These are phyloP conservation scores for Psilocybe azurescens DNA, from an alignment of 768 basidiomycete species.

Conservation along the genomic window DNA sequence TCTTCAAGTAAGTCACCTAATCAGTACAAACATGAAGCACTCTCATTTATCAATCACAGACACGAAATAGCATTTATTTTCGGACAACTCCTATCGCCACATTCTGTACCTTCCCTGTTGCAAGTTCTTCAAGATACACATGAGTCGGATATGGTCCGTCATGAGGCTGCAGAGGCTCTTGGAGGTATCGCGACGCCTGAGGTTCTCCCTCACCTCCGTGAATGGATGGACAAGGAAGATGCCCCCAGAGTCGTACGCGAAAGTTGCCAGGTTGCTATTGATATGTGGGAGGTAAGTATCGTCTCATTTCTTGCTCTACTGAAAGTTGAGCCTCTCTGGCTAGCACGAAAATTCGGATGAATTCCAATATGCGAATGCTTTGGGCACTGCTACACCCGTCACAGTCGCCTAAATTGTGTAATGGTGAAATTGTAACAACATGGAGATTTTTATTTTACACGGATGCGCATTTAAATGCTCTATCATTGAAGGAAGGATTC, in stretches of 20 bases:
- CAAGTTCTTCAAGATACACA: constrained; percentile 69
- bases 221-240: constrained; percentile 81
- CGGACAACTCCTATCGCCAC: constrained; percentile 89
- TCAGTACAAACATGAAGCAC: not conserved
- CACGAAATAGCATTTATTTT: constrained; percentile 99
- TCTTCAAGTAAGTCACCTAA: constrained; percentile 80
- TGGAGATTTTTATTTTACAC: not conserved
- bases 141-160: constrained; percentile 97
- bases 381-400: constrained; percentile 25
- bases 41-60: constrained; percentile 41
- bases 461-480: not conserved
- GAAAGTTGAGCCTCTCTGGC: not conserved
- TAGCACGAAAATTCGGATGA: constrained; percentile 83
- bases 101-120: constrained; percentile 87
- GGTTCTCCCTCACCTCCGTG: constrained; percentile 83
- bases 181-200: constrained; percentile 97
- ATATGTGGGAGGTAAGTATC: constrained; percentile 89
- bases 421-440: not conserved
- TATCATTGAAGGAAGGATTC: not conserved
- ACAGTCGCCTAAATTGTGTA: constrained; percentile 14
- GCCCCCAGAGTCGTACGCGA: constrained; percentile 91
- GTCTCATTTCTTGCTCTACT: not conserved
- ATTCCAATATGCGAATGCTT: constrained; percentile 75
- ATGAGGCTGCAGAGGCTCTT: constrained; percentile 97
- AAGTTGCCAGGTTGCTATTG: constrained; percentile 95